Evolutionary conservation across 768 basidiomycete species (phyloP).

Genomic region (Boletellus ananas): DNA sequence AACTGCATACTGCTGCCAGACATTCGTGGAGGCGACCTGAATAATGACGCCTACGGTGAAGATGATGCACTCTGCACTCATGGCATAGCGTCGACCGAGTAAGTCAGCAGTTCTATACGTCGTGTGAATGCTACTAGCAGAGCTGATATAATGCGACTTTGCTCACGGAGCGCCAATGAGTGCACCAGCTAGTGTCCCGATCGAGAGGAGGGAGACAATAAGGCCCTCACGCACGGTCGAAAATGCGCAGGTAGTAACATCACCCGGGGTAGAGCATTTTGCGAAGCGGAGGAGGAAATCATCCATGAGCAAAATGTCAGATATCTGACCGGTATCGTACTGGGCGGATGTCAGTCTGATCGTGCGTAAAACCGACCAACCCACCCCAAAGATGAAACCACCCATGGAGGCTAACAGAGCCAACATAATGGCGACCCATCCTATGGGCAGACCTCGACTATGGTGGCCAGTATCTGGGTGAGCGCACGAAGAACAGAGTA

Average conservation of each 20-base stretch:
- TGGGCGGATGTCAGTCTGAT: constrained; percentile 15
- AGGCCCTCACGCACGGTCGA: constrained; percentile 55
- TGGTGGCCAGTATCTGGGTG: not conserved
- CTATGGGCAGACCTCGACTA: constrained; percentile 60
- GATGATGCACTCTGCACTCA: constrained; percentile 54
- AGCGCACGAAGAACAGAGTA: too few species aligned
- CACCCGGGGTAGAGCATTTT: constrained; percentile 40
- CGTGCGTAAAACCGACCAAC: not conserved
- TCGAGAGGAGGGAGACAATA: constrained; percentile 65
- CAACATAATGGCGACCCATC: constrained; percentile 58
- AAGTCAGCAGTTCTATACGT: constrained; percentile 51
- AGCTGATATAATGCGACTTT: not conserved
- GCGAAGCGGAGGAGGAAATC: constrained; percentile 67
- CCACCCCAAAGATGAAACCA: constrained; percentile 56
- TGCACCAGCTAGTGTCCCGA: constrained; percentile 65
- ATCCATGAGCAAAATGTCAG: constrained; percentile 69
- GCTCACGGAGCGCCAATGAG: constrained; percentile 59
- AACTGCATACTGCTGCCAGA: constrained; percentile 67
- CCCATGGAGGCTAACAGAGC: constrained; percentile 70
- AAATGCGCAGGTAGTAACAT: constrained; percentile 47
- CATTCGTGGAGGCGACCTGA: constrained; percentile 45
- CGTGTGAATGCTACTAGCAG: not conserved
- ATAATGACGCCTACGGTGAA: constrained; percentile 61
- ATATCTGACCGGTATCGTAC: constrained; percentile 77
- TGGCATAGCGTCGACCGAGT: constrained; percentile 65